Percentiles rank a stretch among this genome's conserved stretches.
Evolutionary conservation across 1,284 basidiomycete species (phyloP).

Genomic region (Trametes pubescens): DNA sequence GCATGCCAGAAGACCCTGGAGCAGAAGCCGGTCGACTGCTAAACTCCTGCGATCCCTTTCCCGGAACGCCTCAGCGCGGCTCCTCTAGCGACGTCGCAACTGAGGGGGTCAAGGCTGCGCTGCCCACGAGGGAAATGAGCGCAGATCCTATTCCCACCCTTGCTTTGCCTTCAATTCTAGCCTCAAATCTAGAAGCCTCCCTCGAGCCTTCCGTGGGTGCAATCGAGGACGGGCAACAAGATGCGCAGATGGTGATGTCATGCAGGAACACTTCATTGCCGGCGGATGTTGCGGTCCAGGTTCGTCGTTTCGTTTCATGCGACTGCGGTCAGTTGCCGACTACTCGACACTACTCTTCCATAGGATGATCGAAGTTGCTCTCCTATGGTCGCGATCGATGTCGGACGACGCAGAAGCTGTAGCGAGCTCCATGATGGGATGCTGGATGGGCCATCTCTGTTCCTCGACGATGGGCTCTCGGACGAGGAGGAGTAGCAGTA

Average conservation of each 20-base stretch:
- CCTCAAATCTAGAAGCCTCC: too few species aligned
- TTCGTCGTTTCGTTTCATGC: not conserved
- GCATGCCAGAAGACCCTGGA: too few species aligned
- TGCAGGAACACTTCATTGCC: too few species aligned
- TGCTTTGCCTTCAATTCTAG: too few species aligned
- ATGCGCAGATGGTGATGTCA: not conserved
- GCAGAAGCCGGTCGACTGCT: too few species aligned
- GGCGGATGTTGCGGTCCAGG: too few species aligned
- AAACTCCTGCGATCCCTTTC: too few species aligned
- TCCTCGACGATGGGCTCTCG: conserved; percentile 23
- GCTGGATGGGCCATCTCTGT: conserved; percentile 35
- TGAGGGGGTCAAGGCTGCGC: not conserved
- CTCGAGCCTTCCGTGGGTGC: not conserved
- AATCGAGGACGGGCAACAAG: not conserved
- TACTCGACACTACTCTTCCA: not conserved
- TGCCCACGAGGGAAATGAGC: not conserved
- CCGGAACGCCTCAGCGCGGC: not conserved
- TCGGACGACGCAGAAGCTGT: not conserved
- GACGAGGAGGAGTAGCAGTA: conserved; percentile 14
- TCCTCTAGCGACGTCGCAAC: not conserved
- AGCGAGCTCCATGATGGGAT: not conserved
- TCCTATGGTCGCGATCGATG: not conserved
- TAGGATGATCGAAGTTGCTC: not conserved
- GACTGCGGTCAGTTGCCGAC: not conserved
- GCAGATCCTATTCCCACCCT: too few species aligned